phyloP scores from a whole-genome alignment of 2,329 filamentous ascomycete species.

The Penicillium digitatum region DNA sequence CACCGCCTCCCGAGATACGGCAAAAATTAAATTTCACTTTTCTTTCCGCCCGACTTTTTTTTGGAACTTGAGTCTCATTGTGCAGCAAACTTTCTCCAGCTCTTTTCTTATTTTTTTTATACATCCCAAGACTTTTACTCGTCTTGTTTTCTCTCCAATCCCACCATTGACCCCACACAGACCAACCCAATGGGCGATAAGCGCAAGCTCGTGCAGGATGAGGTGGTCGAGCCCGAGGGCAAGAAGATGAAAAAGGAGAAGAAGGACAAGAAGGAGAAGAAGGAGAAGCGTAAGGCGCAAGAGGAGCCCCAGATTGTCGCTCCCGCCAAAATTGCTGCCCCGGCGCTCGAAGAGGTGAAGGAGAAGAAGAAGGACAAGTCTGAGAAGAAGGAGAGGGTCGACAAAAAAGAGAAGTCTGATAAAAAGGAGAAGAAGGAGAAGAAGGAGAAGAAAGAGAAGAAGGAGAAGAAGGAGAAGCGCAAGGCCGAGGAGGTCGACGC shows the following conservation, averaged over 20 bases:
- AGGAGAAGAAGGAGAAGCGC: constrained; percentile 14
- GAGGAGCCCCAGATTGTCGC: constrained; percentile 4
- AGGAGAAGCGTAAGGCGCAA: constrained; percentile 12
- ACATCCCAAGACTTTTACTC: not conserved
- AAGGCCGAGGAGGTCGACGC: constrained; percentile 11
- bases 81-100: not conserved
- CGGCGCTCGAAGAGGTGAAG: constrained; percentile 13
- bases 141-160: not conserved
- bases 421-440: constrained; percentile 12
- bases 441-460: constrained; percentile 2
- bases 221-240: constrained; percentile 27
- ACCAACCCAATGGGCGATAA: constrained; percentile 35
- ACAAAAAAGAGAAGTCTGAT: constrained; percentile 11
- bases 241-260: constrained; percentile 36
- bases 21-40: constrained; percentile 31
- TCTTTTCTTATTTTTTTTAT: not conserved
- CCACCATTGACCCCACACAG: not conserved
- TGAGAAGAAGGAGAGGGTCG: constrained; percentile 12
- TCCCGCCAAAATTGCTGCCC: constrained; percentile 1
- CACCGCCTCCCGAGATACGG: constrained; percentile 26
- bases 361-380: constrained; percentile 22
- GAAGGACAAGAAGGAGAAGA: constrained; percentile 22
- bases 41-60: constrained; percentile 26
- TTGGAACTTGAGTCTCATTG: constrained; percentile 15
- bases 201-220: constrained; percentile 38